Percentiles rank a stretch among this genome's conserved stretches.
Evolutionary conservation across 169 alveolate species (phyloP).

Genomic region (Plasmodium blacklocki): DNA sequence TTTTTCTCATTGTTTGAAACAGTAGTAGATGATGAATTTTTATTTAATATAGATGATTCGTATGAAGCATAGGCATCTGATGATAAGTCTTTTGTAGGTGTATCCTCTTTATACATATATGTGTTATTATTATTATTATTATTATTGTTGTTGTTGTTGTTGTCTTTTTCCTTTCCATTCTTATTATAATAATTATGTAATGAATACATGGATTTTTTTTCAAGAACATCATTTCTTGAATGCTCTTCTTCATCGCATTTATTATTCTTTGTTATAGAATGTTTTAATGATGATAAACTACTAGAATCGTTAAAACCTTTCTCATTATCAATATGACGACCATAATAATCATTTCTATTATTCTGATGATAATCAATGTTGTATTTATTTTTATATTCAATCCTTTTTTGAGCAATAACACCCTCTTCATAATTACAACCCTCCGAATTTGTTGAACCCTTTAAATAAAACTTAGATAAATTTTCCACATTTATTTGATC

Average conservation of each 20-base stretch:
- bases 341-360: neutral
- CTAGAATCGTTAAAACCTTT: neutral
- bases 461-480: neutral
- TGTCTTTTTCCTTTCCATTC: neutral
- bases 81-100: no score
- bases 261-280: no score
- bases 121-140: neutral
- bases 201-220: no score
- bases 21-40: neutral
- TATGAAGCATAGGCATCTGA: neutral
- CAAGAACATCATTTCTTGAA: no score
- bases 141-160: neutral
- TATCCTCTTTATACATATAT: no score
- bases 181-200: neutral
- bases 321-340: neutral
- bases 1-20: neutral
- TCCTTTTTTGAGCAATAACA: neutral
- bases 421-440: neutral
- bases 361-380: neutral
- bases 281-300: neutral
- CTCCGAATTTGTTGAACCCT: neutral
- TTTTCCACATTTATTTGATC: neutral
- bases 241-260: no score
- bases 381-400: neutral
- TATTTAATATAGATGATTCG: constrained; percentile 18